Percentiles rank a stretch among this genome's conserved stretches.
Conservation (phyloP, 2,329 filamentous ascomycete species). For the Fusarium irregulare region DNA sequence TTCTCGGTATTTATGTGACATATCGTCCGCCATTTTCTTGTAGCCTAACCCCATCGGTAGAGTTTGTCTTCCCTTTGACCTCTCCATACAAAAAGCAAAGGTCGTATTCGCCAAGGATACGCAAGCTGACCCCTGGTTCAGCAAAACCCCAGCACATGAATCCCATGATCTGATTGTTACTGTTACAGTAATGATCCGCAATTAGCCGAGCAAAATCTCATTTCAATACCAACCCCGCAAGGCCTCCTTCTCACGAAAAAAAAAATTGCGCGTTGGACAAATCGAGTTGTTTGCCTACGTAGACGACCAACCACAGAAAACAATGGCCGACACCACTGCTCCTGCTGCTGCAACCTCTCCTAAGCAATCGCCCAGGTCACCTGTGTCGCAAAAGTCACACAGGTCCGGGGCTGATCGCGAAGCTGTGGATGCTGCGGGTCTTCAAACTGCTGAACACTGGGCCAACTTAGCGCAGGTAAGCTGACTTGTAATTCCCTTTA, state of each 20-base stretch:
- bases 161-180: not conserved
- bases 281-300: not conserved
- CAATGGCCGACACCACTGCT: not conserved
- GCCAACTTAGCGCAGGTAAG: not conserved
- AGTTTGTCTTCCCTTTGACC: not conserved
- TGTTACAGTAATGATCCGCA: not conserved
- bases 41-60: not conserved
- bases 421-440: not conserved
- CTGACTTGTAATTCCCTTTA: not conserved
- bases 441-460: constrained; percentile 18
- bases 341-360: not conserved
- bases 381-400: not conserved
- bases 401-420: not conserved
- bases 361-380: constrained; percentile 14
- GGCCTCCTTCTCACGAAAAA: not conserved
- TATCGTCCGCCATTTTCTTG: not conserved
- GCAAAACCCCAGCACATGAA: not conserved
- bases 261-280: not conserved
- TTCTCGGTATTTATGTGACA: not conserved
- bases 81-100: not conserved
- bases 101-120: not conserved
- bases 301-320: not conserved
- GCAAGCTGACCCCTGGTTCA: not conserved
- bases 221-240: not conserved
- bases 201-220: not conserved